Conservation (phyloP, 495 filamentous ascomycete genomes). For the Podospora sp. region DNA sequence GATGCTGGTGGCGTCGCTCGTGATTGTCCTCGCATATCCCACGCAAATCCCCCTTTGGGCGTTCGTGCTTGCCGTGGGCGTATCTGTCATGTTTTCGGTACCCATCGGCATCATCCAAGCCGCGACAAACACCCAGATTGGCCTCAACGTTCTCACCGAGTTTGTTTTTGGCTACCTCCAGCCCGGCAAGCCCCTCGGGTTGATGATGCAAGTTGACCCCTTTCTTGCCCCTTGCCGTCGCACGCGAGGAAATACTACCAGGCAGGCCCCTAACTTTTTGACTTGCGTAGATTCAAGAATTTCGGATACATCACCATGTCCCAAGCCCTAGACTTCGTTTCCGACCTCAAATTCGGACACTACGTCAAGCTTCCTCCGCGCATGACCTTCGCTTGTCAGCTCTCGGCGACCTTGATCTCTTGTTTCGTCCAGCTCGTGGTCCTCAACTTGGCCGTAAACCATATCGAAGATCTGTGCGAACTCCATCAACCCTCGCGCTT, state of each 20-base stretch:
- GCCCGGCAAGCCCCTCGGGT: slow-evolving; percentile 62
- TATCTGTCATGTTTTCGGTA: slow-evolving; percentile 55
- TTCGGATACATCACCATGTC: slow-evolving; percentile 71
- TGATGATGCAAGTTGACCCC: slow-evolving; percentile 68
- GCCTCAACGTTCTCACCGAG: slow-evolving; percentile 69
- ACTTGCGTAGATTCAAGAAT: slow-evolving; percentile 61
- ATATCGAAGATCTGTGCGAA: slow-evolving; percentile 63
- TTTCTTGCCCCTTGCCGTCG: background rate
- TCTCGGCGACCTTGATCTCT: slow-evolving; percentile 64
- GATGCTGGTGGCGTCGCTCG: slow-evolving; percentile 63
- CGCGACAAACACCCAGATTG: slow-evolving; percentile 67
- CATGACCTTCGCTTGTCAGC: slow-evolving; percentile 67
- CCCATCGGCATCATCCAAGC: slow-evolving; percentile 64
- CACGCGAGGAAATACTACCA: background rate
- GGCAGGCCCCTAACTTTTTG: background rate
- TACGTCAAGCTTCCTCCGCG: slow-evolving; percentile 71
- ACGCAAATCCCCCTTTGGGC: slow-evolving; percentile 69
- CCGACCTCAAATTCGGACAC: slow-evolving; percentile 61
- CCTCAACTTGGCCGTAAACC: slow-evolving; percentile 64
- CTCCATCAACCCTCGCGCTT: slow-evolving; percentile 62
- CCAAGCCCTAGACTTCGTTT: slow-evolving; percentile 56
- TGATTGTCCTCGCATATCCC: slow-evolving; percentile 63
- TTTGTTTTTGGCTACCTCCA: slow-evolving; percentile 73
- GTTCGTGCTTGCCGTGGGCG: slow-evolving; percentile 61
- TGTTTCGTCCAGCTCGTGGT: slow-evolving; percentile 67